A percentile compares a stretch with the other conserved stretches of the same genome.
Evolutionary conservation across 257 asterid genomes (phyloP).

Genomic region (Eucommia ulmoides): DNA sequence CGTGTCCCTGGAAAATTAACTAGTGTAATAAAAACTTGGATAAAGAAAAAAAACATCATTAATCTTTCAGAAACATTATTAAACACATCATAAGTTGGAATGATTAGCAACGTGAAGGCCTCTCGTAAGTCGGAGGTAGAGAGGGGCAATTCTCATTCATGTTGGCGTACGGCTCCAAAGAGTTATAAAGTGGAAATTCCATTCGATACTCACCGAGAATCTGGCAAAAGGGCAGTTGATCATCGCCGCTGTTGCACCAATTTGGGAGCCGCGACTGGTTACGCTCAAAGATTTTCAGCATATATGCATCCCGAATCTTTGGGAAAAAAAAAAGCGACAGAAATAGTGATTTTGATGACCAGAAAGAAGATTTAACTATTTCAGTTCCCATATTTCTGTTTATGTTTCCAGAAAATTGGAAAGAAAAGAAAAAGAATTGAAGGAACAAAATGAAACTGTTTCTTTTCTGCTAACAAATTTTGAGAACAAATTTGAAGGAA

Average conservation of each 20-base stretch:
- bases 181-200: conserved; percentile 84
- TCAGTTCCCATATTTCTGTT: too few relatives aligned
- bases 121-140: conserved; percentile 72
- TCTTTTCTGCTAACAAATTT: too few relatives aligned
- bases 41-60: too few relatives aligned
- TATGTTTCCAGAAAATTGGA: too few relatives aligned
- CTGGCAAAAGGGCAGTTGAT: conserved; percentile 79
- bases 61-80: too few relatives aligned
- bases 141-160: conserved; percentile 96
- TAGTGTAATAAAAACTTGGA: too few relatives aligned
- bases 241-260: conserved; percentile 66
- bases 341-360: neutral
- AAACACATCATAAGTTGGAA: neutral
- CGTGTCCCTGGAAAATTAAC: too few relatives aligned
- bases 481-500: too few relatives aligned
- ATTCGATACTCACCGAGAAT: conserved; percentile 77
- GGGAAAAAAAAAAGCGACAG: conserved; percentile 3
- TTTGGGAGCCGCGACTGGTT: conserved; percentile 63
- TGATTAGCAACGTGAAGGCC: conserved; percentile 63
- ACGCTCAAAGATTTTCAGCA: conserved; percentile 75
- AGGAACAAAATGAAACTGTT: too few relatives aligned
- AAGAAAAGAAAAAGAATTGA: too few relatives aligned
- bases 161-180: conserved; percentile 67
- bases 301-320: conserved; percentile 91
- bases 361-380: too few relatives aligned